phyloP scores from a whole-genome alignment of 2,329 filamentous ascomycete genomes.

The Chrysoporthe puriensis region DNA sequence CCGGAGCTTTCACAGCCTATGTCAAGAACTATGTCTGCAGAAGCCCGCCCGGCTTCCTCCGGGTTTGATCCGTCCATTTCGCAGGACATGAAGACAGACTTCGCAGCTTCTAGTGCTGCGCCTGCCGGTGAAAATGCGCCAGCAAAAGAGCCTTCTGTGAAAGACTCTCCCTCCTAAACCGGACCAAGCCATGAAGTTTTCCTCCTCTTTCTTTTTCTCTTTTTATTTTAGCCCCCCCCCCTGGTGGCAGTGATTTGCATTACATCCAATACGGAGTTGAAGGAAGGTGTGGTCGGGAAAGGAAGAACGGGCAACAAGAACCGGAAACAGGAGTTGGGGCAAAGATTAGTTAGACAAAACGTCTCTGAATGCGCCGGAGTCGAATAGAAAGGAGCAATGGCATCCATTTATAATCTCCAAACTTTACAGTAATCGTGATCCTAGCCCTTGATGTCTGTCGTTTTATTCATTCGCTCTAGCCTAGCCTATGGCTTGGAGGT shows the following conservation, averaged over 20 bases:
- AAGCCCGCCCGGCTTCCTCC: background rate
- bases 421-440: background rate
- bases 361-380: background rate
- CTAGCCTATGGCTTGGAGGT: background rate
- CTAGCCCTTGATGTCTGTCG: background rate
- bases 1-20: background rate
- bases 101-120: too few species aligned
- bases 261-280: constrained; percentile 7
- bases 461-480: background rate
- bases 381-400: background rate
- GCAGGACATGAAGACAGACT: background rate
- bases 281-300: background rate
- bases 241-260: background rate
- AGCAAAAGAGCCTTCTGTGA: background rate
- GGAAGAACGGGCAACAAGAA: background rate
- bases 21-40: background rate
- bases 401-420: background rate
- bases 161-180: too few species aligned
- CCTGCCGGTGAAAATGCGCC: too few species aligned
- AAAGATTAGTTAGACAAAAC: background rate
- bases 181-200: background rate
- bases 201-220: too few species aligned
- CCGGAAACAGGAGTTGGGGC: background rate
- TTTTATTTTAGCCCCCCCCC: too few species aligned
- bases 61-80: background rate